Evolutionary conservation across 768 basidiomycete genomes (phyloP).

Genomic region (Clathrus columnatus): DNA sequence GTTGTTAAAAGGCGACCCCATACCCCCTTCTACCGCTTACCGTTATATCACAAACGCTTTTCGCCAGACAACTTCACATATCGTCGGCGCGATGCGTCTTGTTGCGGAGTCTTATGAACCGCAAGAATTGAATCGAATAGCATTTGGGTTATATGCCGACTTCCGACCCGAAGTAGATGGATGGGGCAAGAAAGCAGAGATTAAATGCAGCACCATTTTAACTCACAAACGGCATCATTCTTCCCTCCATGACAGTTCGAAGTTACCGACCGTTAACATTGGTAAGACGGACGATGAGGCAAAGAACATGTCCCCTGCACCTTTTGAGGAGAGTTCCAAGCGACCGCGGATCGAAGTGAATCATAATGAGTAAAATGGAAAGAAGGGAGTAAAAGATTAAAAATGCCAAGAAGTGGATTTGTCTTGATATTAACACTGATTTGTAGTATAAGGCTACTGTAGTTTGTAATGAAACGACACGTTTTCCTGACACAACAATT

Average conservation of each 20-base stretch:
- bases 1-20: constrained; percentile 60
- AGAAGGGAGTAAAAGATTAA: not conserved
- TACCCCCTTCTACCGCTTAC: constrained; percentile 66
- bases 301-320: not conserved
- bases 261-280: not conserved
- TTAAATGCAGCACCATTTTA: constrained; percentile 64
- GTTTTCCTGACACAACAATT: too few species aligned
- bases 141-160: constrained; percentile 74
- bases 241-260: not conserved
- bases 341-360: not conserved
- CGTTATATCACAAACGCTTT: constrained; percentile 76
- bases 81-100: constrained; percentile 70
- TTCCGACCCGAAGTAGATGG: constrained; percentile 76
- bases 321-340: constrained; percentile 8
- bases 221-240: constrained; percentile 32
- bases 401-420: too few species aligned
- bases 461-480: too few species aligned
- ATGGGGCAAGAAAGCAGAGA: constrained; percentile 79
- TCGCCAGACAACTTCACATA: constrained; percentile 65
- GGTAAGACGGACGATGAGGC: not conserved
- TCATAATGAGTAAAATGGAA: not conserved
- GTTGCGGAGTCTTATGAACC: constrained; percentile 53
- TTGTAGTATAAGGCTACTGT: too few species aligned
- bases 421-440: too few species aligned
- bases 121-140: constrained; percentile 52